These are phyloP conservation scores for Phalaenopsis aphrodite DNA, from an alignment of 106 monocot genomes.

Conservation along the genomic window DNA sequence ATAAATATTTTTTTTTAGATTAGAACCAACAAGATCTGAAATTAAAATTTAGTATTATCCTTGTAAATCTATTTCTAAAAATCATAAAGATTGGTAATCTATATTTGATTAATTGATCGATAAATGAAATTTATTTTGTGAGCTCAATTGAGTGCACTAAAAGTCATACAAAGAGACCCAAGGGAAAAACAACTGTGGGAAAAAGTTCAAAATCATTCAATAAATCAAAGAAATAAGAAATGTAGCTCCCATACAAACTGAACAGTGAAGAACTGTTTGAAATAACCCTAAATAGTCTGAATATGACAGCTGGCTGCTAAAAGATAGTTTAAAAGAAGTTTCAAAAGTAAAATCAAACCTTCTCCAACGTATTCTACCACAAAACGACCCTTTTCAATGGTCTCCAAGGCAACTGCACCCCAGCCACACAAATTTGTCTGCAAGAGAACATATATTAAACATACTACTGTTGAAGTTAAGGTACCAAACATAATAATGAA, in stretches of 20 bases:
- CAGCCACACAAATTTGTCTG: slow-evolving; percentile 93
- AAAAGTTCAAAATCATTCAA: not conserved
- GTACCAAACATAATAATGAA: not conserved
- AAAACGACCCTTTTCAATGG: slow-evolving; percentile 77
- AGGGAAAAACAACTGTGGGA: not conserved
- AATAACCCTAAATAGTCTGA: not conserved
- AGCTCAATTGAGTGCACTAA: not conserved
- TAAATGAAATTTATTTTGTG: too few relatives aligned
- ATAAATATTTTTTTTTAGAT: too few relatives aligned
- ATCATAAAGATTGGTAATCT: too few relatives aligned
- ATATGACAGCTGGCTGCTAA: not conserved
- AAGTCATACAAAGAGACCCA: not conserved
- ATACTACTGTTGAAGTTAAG: not conserved
- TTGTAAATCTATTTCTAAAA: too few relatives aligned
- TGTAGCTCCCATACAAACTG: not conserved
- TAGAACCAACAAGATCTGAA: too few relatives aligned
- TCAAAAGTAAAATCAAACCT: slow-evolving; percentile 35
- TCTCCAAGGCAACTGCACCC: slow-evolving; percentile 76
- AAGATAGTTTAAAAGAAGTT: not conserved
- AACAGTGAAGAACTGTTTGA: not conserved
- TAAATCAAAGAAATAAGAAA: not conserved
- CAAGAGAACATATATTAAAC: slow-evolving; percentile 8
- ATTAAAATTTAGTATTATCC: too few relatives aligned
- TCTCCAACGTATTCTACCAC: slow-evolving; percentile 96
- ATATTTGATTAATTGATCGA: too few relatives aligned